Evolutionary conservation across 2,329 filamentous ascomycete genomes (phyloP).

Genomic region (Diaporthe longicolla): DNA sequence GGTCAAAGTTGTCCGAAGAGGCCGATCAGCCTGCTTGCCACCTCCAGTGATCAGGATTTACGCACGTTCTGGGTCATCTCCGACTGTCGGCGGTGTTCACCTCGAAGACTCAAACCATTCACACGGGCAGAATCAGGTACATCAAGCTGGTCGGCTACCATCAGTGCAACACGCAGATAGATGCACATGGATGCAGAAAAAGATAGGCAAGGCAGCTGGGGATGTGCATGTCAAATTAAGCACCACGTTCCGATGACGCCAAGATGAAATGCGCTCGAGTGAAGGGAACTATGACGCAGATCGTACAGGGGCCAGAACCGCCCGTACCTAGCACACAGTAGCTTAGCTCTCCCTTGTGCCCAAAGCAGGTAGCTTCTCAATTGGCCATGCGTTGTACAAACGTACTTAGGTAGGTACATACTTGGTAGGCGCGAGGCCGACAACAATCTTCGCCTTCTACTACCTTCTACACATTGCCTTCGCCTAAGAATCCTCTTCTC

Average conservation of each 20-base stretch:
- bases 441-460: neutral
- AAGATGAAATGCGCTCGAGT: conserved; percentile 11
- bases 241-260: conserved; percentile 26
- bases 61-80: neutral
- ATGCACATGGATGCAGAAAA: neutral
- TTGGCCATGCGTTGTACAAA: conserved; percentile 17
- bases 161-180: neutral
- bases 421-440: conserved; percentile 4
- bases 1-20: neutral
- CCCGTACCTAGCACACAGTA: neutral
- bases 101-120: neutral
- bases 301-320: neutral
- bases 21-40: neutral
- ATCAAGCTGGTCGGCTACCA: neutral
- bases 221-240: conserved; percentile 15
- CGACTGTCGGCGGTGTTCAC: neutral
- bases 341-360: conserved; percentile 13
- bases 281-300: conserved; percentile 24
- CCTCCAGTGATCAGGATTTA: neutral
- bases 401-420: neutral
- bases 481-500: neutral
- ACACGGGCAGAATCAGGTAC: neutral
- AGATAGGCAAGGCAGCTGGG: neutral
- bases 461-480: neutral
- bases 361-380: conserved; percentile 21